Evolutionary conservation across 352 stramenopile species (phyloP).

Genomic region (Pythium inflatum): DNA sequence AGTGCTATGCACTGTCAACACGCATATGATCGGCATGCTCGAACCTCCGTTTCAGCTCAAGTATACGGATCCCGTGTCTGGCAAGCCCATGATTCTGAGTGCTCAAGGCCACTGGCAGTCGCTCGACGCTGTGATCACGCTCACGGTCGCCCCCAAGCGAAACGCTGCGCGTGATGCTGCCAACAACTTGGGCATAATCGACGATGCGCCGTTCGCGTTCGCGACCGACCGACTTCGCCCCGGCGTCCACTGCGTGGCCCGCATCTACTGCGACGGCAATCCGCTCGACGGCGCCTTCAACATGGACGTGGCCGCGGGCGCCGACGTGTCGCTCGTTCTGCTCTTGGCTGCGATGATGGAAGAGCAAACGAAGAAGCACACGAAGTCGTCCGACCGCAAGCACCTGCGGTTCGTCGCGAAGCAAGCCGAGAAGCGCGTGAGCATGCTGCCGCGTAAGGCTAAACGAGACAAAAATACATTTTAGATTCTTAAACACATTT

Average conservation of each 20-base stretch:
- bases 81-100: conserved; percentile 14
- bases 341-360: neutral
- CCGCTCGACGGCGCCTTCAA: conserved; percentile 1
- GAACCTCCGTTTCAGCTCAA: conserved; percentile 21
- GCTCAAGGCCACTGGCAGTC: conserved; percentile 13
- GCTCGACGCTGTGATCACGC: conserved; percentile 23
- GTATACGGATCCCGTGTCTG: conserved; percentile 23
- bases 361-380: neutral
- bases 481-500: too few relatives aligned
- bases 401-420: neutral
- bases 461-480: neutral
- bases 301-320: conserved; percentile 27
- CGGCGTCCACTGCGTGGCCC: conserved; percentile 22
- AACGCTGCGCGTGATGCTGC: neutral
- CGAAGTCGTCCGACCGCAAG: neutral
- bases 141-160: conserved; percentile 9
- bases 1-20: conserved; percentile 9
- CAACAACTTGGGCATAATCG: too few relatives aligned
- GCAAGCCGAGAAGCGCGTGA: neutral
- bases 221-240: too few relatives aligned
- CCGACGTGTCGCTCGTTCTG: conserved; percentile 13
- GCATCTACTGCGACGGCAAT: conserved; percentile 18
- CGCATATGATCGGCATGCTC: conserved; percentile 7
- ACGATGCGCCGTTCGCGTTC: too few relatives aligned
- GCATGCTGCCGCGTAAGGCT: neutral